A percentile compares a stretch with the other conserved stretches of the same genome.
These are phyloP conservation scores for Liquidambar formosana DNA, from an alignment of 164 flowering plant species.

Conservation along the genomic window DNA sequence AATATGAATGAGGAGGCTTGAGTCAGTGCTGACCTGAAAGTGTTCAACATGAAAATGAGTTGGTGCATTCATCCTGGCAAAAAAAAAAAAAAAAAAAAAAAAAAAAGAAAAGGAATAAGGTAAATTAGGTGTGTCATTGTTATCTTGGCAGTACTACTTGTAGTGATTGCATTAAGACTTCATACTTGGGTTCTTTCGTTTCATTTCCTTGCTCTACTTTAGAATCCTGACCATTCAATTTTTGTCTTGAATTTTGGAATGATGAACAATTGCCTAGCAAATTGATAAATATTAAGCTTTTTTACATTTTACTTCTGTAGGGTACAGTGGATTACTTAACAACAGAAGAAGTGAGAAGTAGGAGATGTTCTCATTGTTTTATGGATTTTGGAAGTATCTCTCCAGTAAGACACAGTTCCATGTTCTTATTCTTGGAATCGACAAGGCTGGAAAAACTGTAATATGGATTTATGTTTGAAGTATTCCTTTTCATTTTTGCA, in stretches of 20 bases:
- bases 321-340: not conserved
- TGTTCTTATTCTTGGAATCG: conserved; percentile 95
- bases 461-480: conserved; percentile 16
- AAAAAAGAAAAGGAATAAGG: too few species aligned
- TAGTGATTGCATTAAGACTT: not conserved
- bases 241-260: not conserved
- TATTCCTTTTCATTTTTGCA: not conserved
- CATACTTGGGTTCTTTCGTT: not conserved
- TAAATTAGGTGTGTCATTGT: too few species aligned
- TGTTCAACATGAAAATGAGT: not conserved
- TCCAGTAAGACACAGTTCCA: conserved; percentile 92
- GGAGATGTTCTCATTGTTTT: conserved; percentile 86
- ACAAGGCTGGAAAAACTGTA: conserved; percentile 98
- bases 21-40: not conserved
- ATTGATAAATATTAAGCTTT: not conserved
- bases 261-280: not conserved
- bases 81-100: too few species aligned
- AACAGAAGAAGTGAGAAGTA: not conserved
- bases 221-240: not conserved
- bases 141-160: too few species aligned
- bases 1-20: not conserved
- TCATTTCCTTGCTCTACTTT: not conserved
- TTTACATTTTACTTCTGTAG: not conserved
- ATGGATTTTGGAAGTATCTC: conserved; percentile 88
- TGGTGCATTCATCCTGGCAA: not conserved